These are phyloP conservation scores for Ajuga chamaepitys DNA, from an alignment of 257 asterid species.

Conservation along the genomic window DNA sequence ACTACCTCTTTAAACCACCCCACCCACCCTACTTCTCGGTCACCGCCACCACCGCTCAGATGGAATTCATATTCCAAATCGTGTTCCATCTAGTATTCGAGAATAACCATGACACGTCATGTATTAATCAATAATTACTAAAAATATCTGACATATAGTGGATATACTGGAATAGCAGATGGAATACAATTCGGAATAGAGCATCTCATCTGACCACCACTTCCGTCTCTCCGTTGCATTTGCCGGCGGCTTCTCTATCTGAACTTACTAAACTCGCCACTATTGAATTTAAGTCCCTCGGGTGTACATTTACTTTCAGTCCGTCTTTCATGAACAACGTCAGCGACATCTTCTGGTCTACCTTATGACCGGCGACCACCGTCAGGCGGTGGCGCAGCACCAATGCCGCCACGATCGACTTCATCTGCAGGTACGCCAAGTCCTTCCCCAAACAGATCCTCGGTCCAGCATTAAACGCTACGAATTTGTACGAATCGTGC, in stretches of 20 bases:
- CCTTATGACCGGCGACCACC: conserved; percentile 47
- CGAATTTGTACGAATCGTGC: conserved; percentile 76
- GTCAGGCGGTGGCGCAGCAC: conserved; percentile 68
- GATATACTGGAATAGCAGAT: too few relatives aligned
- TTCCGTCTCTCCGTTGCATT: conserved; percentile 13
- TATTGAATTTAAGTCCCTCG: conserved; percentile 41
- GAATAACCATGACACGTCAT: too few relatives aligned
- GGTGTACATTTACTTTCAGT: conserved; percentile 45
- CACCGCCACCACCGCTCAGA: conserved; percentile 30
- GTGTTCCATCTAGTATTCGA: too few relatives aligned
- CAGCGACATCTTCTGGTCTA: conserved; percentile 90
- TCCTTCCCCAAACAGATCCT: conserved; percentile 83
- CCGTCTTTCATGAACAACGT: conserved; percentile 87
- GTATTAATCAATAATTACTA: too few relatives aligned
- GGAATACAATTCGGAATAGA: too few relatives aligned
- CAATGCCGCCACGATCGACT: conserved; percentile 79
- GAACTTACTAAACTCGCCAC: conserved; percentile 21
- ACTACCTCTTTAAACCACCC: conserved; percentile 39
- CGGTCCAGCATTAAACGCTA: conserved; percentile 92
- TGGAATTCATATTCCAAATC: too few relatives aligned
- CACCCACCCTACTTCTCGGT: too few relatives aligned
- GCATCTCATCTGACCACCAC: too few relatives aligned
- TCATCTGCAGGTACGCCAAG: conserved; percentile 82
- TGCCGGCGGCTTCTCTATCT: not conserved
- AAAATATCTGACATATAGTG: too few relatives aligned